phyloP scores from a whole-genome alignment of 176 grass and related monocot species.

The Cymbopogon citratus region DNA sequence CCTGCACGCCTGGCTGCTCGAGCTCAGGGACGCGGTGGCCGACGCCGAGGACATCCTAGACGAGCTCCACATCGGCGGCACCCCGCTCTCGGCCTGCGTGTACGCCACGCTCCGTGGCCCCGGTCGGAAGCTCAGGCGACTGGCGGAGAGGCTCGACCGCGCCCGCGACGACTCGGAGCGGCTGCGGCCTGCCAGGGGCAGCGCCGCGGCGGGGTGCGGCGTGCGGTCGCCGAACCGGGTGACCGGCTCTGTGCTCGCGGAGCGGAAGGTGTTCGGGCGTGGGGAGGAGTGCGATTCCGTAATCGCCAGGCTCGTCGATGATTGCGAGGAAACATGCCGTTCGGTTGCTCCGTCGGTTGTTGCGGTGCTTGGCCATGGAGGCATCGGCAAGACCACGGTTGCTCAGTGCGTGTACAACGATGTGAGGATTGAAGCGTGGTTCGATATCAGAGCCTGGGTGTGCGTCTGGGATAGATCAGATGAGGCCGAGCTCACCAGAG shows the following conservation, averaged over 20 bases:
- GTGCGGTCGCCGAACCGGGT: constrained; percentile 33
- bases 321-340: background rate
- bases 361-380: constrained; percentile 41
- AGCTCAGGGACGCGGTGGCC: constrained; percentile 18
- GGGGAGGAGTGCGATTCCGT: constrained; percentile 7
- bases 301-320: constrained; percentile 7
- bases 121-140: background rate
- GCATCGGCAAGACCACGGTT: constrained; percentile 54
- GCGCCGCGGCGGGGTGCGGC: background rate
- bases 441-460: constrained; percentile 47
- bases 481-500: constrained; percentile 31
- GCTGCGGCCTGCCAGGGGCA: background rate
- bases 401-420: constrained; percentile 50
- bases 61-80: constrained; percentile 11
- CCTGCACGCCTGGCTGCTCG: constrained; percentile 5
- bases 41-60: constrained; percentile 35
- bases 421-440: constrained; percentile 14
- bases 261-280: constrained; percentile 27
- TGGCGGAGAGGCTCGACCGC: constrained; percentile 4
- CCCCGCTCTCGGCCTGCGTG: background rate
- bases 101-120: background rate
- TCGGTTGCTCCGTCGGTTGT: constrained; percentile 8
- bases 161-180: constrained; percentile 2
- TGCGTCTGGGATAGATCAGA: constrained; percentile 37
- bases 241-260: constrained; percentile 33